Evolutionary conservation across 2,329 filamentous ascomycete genomes (phyloP), one percentile per base, ranked within the genome.

Genomic region (Aspergillus sp.): DNA sequence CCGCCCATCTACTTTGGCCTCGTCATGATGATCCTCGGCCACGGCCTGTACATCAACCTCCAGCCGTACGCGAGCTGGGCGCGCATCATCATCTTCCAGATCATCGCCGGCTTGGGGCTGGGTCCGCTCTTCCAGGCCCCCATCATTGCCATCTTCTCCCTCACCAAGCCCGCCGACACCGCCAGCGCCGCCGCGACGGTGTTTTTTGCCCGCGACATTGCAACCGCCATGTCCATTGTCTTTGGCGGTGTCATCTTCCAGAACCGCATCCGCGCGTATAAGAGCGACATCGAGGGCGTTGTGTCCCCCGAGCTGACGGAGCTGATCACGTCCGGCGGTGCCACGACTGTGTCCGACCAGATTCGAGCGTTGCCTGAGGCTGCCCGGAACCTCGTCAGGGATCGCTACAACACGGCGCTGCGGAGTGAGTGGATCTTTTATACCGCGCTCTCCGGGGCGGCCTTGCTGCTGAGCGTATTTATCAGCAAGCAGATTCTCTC

Each of bases 181-280:
- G 82, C 81, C 2, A 77, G 80, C 1, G 82, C 81, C 4, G 83
- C 82, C 0, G 77, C 79, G 0, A 80, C 79, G 1, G 82, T 82
- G 56, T 72, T 75, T 2, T 84, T 84, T 60, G 65, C 79, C 24
- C 76, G 82, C 8, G 78, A 79, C 56, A 68, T 84, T 30, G 72
- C 76, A 3, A 79, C 78, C 0, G 71, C 77, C 42, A 70, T 83
- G 30, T 80, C 79, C 0, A 73, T 83, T 33, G 80, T 82, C 9
- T 65, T 82, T 32, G 80, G 80, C 47, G 78, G 70, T 13, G 73
- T 76, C 33, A 66, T 76, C 24, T 74, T 76, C 53, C 71, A 73
- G 47, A 74, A 76, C 45, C 45, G 45, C 5, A 47, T 47, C 45
- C 24, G 40, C 45, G 45, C 32, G 11, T 40, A 40, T 5, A 40